Conservation (phyloP, 2,329 filamentous ascomycete genomes). For the Colletotrichum spaethianum region DNA sequence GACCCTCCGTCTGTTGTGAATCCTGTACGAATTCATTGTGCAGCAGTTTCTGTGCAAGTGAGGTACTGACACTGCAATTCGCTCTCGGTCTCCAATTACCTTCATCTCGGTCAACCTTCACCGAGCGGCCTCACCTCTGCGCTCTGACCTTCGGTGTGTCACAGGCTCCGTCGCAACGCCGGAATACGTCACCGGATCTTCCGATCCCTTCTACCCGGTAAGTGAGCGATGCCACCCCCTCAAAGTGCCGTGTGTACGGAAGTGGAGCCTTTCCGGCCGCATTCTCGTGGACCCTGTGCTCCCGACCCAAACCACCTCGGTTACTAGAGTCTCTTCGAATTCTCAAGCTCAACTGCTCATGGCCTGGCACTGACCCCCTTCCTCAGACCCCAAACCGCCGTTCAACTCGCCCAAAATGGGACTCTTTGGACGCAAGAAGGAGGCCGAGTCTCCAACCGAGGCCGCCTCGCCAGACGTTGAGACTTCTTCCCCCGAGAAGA, state of each 20-base stretch:
- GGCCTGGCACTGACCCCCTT: background rate
- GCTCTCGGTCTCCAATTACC: background rate
- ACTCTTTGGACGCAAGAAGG: slow-evolving; percentile 18
- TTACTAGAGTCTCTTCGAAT: too few species aligned
- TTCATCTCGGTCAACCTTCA: slow-evolving; percentile 7
- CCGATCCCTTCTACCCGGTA: background rate
- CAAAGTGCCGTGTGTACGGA: background rate
- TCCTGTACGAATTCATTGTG: background rate
- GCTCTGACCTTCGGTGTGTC: slow-evolving; percentile 15
- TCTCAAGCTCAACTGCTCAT: background rate
- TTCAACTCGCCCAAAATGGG: slow-evolving; percentile 10
- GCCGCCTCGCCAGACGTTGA: background rate
- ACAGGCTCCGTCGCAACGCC: background rate
- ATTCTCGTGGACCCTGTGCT: background rate
- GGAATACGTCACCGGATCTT: background rate
- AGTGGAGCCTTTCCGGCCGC: slow-evolving; percentile 1
- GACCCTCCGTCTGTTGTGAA: background rate
- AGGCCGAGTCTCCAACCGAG: slow-evolving; percentile 17
- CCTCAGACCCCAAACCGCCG: background rate
- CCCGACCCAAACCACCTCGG: too few species aligned
- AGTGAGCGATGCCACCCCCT: background rate
- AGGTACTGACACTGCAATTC: background rate
- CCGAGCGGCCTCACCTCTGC: background rate
- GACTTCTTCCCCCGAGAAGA: slow-evolving; percentile 17
- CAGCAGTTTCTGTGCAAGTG: background rate